Evolutionary conservation across 2,329 filamentous ascomycete species (phyloP).

Genomic region (Fusarium subglutinans): DNA sequence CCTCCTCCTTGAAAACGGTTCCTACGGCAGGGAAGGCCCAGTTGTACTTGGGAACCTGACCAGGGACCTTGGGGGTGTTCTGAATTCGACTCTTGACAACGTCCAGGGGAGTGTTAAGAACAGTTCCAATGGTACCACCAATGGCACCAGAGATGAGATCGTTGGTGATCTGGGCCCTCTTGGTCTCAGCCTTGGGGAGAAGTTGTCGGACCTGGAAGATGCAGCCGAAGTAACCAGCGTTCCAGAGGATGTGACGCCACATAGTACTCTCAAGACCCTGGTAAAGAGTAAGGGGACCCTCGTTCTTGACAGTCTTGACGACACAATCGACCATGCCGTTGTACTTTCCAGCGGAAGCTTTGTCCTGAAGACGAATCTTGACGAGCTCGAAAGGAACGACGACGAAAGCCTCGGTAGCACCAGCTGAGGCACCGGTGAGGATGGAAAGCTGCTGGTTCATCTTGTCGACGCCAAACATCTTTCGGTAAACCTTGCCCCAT

Average conservation of each 20-base stretch:
- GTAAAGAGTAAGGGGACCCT: slow-evolving; percentile 90
- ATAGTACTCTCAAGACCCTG: slow-evolving; percentile 96
- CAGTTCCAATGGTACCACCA: slow-evolving; percentile 88
- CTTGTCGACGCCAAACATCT: slow-evolving; percentile 82
- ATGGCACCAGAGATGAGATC: slow-evolving; percentile 87
- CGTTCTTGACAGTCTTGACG: slow-evolving; percentile 81
- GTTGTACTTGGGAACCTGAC: slow-evolving; percentile 92
- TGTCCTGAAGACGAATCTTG: slow-evolving; percentile 98
- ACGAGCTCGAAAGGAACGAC: slow-evolving; percentile 98
- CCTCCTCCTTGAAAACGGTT: slow-evolving; percentile 92
- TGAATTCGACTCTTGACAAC: slow-evolving; percentile 99
- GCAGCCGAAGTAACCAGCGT: slow-evolving; percentile 95
- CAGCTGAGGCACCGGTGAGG: slow-evolving; percentile 92
- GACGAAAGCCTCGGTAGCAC: slow-evolving; percentile 94
- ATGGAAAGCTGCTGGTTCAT: slow-evolving; percentile 93
- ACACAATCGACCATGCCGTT: slow-evolving; percentile 83
- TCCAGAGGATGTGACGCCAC: slow-evolving; percentile 93
- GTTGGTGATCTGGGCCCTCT: slow-evolving; percentile 83
- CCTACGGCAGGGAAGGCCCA: slow-evolving; percentile 92
- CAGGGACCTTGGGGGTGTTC: slow-evolving; percentile 87
- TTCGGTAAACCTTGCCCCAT: slow-evolving; percentile 95
- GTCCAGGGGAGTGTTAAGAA: slow-evolving; percentile 95
- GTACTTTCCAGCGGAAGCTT: slow-evolving; percentile 89
- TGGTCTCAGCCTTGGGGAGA: slow-evolving; percentile 82
- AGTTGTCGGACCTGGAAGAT: slow-evolving; percentile 95